Percentiles rank a stretch among this genome's conserved stretches.
Evolutionary conservation across 148 eudicot species (phyloP).

Genomic region (Cornus kousa): DNA sequence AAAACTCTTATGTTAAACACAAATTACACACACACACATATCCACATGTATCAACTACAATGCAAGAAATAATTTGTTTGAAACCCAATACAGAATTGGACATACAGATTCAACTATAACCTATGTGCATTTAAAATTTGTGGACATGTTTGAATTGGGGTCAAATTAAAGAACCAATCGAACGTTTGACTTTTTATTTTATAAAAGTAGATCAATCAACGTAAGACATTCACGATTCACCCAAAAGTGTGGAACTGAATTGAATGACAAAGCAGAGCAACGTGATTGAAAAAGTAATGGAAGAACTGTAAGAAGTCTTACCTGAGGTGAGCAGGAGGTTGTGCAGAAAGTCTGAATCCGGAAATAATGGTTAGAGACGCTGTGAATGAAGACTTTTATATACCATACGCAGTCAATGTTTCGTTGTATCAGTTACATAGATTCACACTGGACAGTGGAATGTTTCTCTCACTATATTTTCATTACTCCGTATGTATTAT

Average conservation of each 20-base stretch:
- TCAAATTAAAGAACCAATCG: neutral
- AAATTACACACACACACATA: no score
- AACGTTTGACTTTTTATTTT: neutral
- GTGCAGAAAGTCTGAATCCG: neutral
- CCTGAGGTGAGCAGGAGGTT: neutral
- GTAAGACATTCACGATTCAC: neutral
- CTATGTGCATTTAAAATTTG: neutral
- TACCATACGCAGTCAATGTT: neutral
- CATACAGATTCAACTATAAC: neutral
- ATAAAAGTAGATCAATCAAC: neutral
- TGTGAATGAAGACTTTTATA: neutral
- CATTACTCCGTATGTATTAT: neutral
- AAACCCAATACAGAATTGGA: neutral
- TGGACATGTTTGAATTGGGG: neutral
- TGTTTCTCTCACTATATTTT: neutral
- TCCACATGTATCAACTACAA: no score
- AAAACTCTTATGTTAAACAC: no score
- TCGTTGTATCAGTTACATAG: neutral
- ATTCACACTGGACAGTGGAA: neutral
- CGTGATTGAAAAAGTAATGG: neutral
- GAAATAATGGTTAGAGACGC: neutral
- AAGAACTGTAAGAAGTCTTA: neutral
- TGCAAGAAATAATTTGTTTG: neutral
- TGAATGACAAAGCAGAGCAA: conserved; percentile 4
- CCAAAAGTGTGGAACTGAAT: neutral